Percentiles rank a stretch among this genome's conserved stretches.
These are phyloP conservation scores for Vitis hybrid DNA, from an alignment of 177 flowering plant species.

Conservation along the genomic window DNA sequence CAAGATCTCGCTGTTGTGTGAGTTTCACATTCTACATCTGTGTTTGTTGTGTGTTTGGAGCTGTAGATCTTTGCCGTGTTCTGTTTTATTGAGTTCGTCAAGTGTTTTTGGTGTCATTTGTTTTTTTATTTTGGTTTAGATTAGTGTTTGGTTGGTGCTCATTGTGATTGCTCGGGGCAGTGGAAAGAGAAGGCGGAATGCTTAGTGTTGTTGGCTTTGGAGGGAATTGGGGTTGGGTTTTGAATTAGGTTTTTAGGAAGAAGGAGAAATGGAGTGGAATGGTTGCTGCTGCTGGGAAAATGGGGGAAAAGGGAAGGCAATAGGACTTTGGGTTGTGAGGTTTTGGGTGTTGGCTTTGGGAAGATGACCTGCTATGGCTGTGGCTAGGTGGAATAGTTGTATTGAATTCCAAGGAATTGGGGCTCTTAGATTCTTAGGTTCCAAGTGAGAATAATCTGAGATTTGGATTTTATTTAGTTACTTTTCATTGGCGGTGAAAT, in stretches of 20 bases:
- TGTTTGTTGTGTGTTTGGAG: neutral
- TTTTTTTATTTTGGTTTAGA: neutral
- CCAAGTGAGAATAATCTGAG: no score
- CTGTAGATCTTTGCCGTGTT: neutral
- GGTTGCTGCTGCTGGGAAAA: no score
- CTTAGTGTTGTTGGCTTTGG: neutral
- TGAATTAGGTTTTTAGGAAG: neutral
- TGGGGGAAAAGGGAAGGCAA: no score
- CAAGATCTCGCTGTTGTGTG: slow-evolving; percentile 12
- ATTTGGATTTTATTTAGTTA: no score
- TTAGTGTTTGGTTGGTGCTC: neutral
- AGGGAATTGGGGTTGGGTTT: neutral
- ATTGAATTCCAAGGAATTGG: no score
- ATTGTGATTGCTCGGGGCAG: neutral
- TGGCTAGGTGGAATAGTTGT: no score
- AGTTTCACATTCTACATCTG: neutral
- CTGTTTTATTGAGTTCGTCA: slow-evolving; percentile 1
- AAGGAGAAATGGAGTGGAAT: neutral
- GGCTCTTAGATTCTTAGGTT: no score
- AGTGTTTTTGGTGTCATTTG: neutral
- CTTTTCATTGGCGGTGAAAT: no score
- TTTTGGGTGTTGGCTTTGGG: no score
- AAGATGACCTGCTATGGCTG: no score
- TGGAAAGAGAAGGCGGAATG: neutral
- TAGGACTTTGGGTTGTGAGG: no score